phyloP scores from a whole-genome alignment of 2,329 filamentous ascomycete genomes.

The Pestalotiopsis sp. region DNA sequence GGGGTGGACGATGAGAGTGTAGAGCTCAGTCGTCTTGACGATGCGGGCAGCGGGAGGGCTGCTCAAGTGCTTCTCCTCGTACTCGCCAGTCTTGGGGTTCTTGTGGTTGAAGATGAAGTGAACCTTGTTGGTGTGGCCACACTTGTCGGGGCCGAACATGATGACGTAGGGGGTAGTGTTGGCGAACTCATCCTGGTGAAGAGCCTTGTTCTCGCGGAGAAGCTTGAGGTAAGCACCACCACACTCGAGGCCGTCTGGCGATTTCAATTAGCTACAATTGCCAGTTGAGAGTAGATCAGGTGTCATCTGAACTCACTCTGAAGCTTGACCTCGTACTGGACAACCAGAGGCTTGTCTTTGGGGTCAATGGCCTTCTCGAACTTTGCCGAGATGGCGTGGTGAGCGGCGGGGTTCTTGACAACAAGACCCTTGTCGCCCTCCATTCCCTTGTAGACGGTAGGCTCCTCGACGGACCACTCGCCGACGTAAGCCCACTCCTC shows the following conservation, averaged over 20 bases:
- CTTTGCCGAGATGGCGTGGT: conserved; percentile 99
- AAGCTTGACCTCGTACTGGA: conserved; percentile 99
- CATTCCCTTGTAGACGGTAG: conserved; percentile 84
- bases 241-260: conserved; percentile 85
- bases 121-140: conserved; percentile 97
- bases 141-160: conserved; percentile 99
- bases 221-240: conserved; percentile 99
- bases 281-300: neutral
- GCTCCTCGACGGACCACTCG: conserved; percentile 96
- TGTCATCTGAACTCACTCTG: conserved; percentile 69
- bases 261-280: conserved; percentile 31
- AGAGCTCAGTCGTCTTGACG: conserved; percentile 88
- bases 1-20: conserved; percentile 94
- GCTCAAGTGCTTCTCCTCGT: conserved; percentile 98
- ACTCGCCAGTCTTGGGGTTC: conserved; percentile 99
- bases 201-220: conserved; percentile 93
- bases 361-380: conserved; percentile 96
- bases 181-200: conserved; percentile 96
- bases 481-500: conserved; percentile 98
- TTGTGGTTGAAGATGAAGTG: conserved; percentile 99
- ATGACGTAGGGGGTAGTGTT: conserved; percentile 97
- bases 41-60: conserved; percentile 83
- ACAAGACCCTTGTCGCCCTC: conserved; percentile 95
- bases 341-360: conserved; percentile 94
- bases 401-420: conserved; percentile 95